Percentiles rank a stretch among this genome's conserved stretches.
Conservation (phyloP, 345 rosid species). For the Euphorbia pulcherrima region DNA sequence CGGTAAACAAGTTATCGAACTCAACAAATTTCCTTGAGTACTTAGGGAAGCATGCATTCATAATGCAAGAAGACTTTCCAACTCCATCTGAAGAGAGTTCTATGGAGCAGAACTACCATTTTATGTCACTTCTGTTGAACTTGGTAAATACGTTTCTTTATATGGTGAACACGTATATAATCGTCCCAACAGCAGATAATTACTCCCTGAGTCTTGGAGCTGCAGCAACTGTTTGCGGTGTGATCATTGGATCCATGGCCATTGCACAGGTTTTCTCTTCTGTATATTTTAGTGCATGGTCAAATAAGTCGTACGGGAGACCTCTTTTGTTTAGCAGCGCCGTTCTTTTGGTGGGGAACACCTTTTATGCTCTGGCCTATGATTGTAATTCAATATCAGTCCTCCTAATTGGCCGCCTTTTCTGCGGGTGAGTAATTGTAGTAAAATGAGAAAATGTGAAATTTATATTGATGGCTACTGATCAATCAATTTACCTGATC, state of each 20-base stretch:
- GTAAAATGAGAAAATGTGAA: background rate
- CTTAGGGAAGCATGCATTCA: slow-evolving; percentile 91
- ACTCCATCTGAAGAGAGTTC: slow-evolving; percentile 58
- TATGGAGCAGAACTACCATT: slow-evolving; percentile 74
- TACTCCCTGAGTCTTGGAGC: slow-evolving; percentile 96
- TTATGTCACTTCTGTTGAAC: slow-evolving; percentile 80
- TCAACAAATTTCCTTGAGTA: slow-evolving; percentile 78
- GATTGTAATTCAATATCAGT: slow-evolving; percentile 64
- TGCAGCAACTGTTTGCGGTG: slow-evolving; percentile 95
- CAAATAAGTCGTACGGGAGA: slow-evolving; percentile 82
- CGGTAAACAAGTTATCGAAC: slow-evolving; percentile 73
- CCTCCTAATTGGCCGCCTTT: slow-evolving; percentile 78
- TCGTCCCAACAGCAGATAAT: slow-evolving; percentile 95
- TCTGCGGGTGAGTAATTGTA: slow-evolving; percentile 73
- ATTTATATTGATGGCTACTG: background rate
- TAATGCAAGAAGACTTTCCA: slow-evolving; percentile 79
- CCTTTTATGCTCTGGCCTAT: slow-evolving; percentile 87
- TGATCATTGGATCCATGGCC: slow-evolving; percentile 95
- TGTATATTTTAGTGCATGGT: slow-evolving; percentile 95
- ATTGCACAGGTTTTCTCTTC: slow-evolving; percentile 94
- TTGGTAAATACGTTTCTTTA: slow-evolving; percentile 83
- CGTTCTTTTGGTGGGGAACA: slow-evolving; percentile 72
- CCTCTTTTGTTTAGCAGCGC: slow-evolving; percentile 93
- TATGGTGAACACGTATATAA: slow-evolving; percentile 93
- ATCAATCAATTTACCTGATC: background rate